Conservation (phyloP, 139 green algal genomes). For the Chlorella ohadii region DNA sequence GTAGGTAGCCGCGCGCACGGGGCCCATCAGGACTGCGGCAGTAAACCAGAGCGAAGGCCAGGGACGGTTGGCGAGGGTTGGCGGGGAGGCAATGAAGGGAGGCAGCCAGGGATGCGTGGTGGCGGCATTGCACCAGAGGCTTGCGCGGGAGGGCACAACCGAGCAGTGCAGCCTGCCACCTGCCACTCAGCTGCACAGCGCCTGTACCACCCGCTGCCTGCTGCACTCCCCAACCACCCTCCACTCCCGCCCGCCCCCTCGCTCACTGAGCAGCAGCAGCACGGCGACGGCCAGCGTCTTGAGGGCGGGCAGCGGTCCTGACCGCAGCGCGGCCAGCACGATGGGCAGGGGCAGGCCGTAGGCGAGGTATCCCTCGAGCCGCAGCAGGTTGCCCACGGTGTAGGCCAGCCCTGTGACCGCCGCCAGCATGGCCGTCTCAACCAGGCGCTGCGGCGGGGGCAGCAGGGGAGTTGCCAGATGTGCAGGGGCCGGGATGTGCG, state of each 20-base stretch:
- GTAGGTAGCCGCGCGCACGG: constrained; percentile 75
- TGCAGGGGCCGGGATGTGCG: too few species aligned
- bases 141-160: too few species aligned
- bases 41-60: too few species aligned
- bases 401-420: constrained; percentile 81
- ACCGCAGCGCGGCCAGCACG: constrained; percentile 73
- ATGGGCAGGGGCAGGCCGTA: constrained; percentile 90
- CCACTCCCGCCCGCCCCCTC: not conserved
- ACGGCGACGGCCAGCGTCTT: constrained; percentile 72
- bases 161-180: not conserved
- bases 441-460: constrained; percentile 44
- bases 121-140: too few species aligned
- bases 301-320: constrained; percentile 57
- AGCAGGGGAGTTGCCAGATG: too few species aligned
- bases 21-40: constrained; percentile 80
- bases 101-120: not conserved
- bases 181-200: too few species aligned
- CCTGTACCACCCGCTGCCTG: not conserved
- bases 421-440: constrained; percentile 94
- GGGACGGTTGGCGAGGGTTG: too few species aligned
- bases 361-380: constrained; percentile 76
- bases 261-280: constrained; percentile 82
- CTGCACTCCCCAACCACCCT: not conserved
- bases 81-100: not conserved
- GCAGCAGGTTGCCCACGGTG: constrained; percentile 77